Base-by-base conservation (phyloP, 192 early-diverging fungal species). In the Podila verticillata region DNA sequence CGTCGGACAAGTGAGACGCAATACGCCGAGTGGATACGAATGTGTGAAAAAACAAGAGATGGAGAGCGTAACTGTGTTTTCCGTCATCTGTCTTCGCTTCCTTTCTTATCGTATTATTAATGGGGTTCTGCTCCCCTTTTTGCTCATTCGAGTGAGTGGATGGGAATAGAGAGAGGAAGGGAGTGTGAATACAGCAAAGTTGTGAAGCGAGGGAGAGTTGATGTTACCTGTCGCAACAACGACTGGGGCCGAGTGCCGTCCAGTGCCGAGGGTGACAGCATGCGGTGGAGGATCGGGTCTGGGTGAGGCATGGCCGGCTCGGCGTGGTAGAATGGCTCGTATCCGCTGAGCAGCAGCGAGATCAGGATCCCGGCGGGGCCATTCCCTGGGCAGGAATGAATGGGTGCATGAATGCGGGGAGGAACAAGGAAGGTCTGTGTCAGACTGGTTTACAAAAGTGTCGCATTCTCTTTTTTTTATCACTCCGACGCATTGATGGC, bases 201-300 rank as follows among this genome's bases (percentile, higher is more conserved):
- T n/a, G n/a, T n/a, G n/a, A n/a, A n/a, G n/a, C 34, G 32, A 57
- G 35, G 34, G 51, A 8, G 35, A 2, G 20, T 2, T 19, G 19
- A 19, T 19, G 26, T 63, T 80, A 80, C 77, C 77, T 80, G 77
- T 7, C 67, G 61, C 29, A 72, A 48, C 28, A 80, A 28, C 13
- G 77, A 80, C 60, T 65, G 48, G 26, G 77, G 77, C 34, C 61
- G 60, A 32, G 63, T 49, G 19, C 70, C 77, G 20, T 71, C 31
- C 30, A 72, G 29, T 7, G 77, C 44, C 0, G 77, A 63, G 3
- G 70, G 70, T 2, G 77, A 49, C 0, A 80, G 57, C 77, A 80
- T 80, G 34, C 77, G 39, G 36, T 80, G 77, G 7, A 80, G 48
- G 51, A 80, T 80, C 31, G 77, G 77, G 48, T 80, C 77, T 39